phyloP scores from a whole-genome alignment of 257 asterid genomes.

The Solanum appendiculatum region DNA sequence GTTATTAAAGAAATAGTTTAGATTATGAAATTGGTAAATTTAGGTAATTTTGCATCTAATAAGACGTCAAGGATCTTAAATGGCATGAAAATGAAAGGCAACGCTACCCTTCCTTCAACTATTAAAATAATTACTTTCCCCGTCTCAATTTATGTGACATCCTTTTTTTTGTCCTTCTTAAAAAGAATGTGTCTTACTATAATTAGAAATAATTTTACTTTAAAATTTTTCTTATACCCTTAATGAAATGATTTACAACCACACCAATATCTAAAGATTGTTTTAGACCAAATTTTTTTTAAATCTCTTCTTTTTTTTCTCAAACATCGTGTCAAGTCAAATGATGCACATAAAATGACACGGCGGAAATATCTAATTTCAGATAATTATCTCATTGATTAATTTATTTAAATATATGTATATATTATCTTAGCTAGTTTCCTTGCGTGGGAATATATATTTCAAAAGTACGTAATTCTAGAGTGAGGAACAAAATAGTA shows the following conservation, averaged over 20 bases:
- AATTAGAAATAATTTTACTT: neutral
- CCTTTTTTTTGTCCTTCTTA: too few species aligned
- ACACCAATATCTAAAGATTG: too few species aligned
- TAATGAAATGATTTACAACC: too few species aligned
- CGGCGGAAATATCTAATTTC: neutral
- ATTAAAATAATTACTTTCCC: neutral
- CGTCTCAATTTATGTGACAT: too few species aligned
- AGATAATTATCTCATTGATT: neutral
- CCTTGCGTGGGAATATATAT: neutral
- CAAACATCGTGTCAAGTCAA: too few species aligned
- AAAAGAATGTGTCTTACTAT: too few species aligned
- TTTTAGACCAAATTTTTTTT: too few species aligned
- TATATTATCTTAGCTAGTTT: neutral
- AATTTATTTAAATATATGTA: neutral
- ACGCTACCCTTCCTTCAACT: neutral
- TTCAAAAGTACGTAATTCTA: neutral
- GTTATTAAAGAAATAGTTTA: neutral
- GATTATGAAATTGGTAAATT: neutral
- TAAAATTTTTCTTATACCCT: fast-evolving
- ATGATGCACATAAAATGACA: too few species aligned
- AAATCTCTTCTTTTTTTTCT: fast-evolving
- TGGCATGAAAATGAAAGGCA: neutral
- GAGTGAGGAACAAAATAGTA: neutral
- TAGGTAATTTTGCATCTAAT: neutral
- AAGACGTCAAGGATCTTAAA: neutral